These are phyloP conservation scores for Aspergillus pseudotamarii DNA, from an alignment of 2,329 filamentous ascomycete species.

Conservation along the genomic window DNA sequence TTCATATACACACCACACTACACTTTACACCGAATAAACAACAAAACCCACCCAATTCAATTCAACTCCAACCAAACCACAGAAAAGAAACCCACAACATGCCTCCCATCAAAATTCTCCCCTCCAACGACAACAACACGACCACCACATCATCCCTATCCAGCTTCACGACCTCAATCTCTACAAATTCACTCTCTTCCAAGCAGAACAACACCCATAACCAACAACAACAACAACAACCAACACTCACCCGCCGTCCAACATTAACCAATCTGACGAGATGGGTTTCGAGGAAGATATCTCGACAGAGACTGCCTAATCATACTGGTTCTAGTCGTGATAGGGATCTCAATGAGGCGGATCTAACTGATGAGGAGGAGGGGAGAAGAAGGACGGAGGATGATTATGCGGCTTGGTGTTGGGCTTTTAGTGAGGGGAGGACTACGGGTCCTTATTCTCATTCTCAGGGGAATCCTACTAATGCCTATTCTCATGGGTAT, in stretches of 20 bases:
- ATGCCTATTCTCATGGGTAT: no score
- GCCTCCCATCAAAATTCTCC: neutral
- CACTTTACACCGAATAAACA: no score
- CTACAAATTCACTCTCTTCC: neutral
- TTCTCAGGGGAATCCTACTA: neutral
- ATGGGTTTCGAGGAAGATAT: conserved; percentile 12
- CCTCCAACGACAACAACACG: neutral
- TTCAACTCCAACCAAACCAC: neutral
- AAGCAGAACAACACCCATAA: neutral
- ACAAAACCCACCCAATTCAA: neutral
- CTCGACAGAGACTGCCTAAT: neutral
- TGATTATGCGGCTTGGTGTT: conserved; percentile 18
- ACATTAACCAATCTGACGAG: neutral
- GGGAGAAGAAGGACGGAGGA: neutral
- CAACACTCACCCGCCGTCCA: neutral
- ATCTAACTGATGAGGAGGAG: neutral
- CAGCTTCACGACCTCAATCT: conserved; percentile 1
- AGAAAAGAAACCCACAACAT: neutral
- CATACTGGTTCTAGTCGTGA: neutral
- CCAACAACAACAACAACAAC: neutral
- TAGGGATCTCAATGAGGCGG: neutral
- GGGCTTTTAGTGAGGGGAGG: conserved; percentile 15
- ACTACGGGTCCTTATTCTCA: neutral
- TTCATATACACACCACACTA: no score
- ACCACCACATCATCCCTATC: neutral